Percentiles rank a stretch among this genome's conserved stretches.
Conservation (phyloP, 2,329 filamentous ascomycete species). For the Amphichorda felina region DNA sequence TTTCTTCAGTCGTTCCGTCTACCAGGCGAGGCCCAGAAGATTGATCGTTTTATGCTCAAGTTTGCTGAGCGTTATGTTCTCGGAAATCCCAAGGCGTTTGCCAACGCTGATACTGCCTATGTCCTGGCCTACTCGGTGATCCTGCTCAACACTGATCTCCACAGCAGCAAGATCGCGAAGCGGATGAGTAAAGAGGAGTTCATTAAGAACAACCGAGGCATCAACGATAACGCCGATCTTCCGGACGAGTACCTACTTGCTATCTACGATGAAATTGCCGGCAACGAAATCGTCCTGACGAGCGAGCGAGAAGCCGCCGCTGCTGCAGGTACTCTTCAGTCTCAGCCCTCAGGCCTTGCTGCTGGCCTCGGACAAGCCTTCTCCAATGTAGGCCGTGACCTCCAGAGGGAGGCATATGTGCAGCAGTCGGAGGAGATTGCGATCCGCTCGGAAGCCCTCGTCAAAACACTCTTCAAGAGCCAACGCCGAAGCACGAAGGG, state of each 20-base stretch:
- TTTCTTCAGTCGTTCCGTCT: slow-evolving; percentile 93
- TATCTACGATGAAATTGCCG: slow-evolving; percentile 86
- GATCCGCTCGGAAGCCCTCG: slow-evolving; percentile 64
- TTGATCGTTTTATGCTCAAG: slow-evolving; percentile 98
- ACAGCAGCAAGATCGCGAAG: slow-evolving; percentile 72
- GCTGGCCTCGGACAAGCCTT: slow-evolving; percentile 80
- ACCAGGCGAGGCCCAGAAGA: slow-evolving; percentile 95
- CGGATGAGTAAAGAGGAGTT: slow-evolving; percentile 97
- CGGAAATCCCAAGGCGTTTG: slow-evolving; percentile 93
- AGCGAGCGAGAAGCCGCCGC: slow-evolving; percentile 86
- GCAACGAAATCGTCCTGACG: slow-evolving; percentile 87
- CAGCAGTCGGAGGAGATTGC: slow-evolving; percentile 93
- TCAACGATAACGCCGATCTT: slow-evolving; percentile 91
- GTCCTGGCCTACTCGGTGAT: slow-evolving; percentile 95
- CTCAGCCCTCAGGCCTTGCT: slow-evolving; percentile 56
- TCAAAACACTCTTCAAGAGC: slow-evolving; percentile 84
- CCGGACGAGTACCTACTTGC: slow-evolving; percentile 81
- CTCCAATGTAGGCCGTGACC: slow-evolving; percentile 80
- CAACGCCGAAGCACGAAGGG: slow-evolving; percentile 68
- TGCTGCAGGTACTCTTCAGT: slow-evolving; percentile 52
- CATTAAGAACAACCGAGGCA: slow-evolving; percentile 97
- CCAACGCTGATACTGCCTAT: slow-evolving; percentile 95
- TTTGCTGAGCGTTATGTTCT: slow-evolving; percentile 93
- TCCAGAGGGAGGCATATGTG: slow-evolving; percentile 85
- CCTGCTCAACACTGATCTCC: slow-evolving; percentile 88